phyloP scores from a whole-genome alignment of 208 protist genomes.

The Trypanosoma cruzi region DNA sequence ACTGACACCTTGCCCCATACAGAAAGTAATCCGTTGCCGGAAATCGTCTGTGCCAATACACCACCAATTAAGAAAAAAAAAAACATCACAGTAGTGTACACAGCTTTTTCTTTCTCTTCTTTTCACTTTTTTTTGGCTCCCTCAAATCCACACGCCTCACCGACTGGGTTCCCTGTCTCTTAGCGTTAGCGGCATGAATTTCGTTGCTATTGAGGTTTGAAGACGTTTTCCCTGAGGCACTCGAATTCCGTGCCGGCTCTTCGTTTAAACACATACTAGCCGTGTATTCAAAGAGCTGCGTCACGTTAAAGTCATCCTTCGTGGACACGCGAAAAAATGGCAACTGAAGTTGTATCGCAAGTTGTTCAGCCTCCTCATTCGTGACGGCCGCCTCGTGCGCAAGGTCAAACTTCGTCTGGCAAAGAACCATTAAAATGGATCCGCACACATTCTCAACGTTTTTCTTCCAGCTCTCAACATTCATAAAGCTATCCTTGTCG shows the following conservation, averaged over 20 bases:
- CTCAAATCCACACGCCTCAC: constrained; percentile 20
- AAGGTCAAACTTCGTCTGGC: constrained; percentile 95
- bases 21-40: no score
- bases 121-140: constrained; percentile 14
- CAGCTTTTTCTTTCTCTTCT: constrained; percentile 38
- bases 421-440: constrained; percentile 90
- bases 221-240: not conserved
- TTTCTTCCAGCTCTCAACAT: constrained; percentile 85
- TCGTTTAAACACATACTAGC: constrained; percentile 59
- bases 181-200: not conserved
- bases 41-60: no score
- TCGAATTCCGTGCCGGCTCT: constrained; percentile 1
- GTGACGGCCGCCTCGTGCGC: constrained; percentile 79
- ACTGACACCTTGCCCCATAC: no score
- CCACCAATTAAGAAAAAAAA: no score
- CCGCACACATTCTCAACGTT: constrained; percentile 87
- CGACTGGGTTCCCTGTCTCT: not conserved
- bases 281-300: constrained; percentile 86
- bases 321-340: constrained; percentile 92
- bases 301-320: constrained; percentile 95
- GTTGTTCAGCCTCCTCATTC: constrained; percentile 84
- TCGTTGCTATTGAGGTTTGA: not conserved
- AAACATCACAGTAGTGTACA: constrained; percentile 30
- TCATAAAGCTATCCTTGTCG: constrained; percentile 87
- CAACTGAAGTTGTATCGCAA: constrained; percentile 77